phyloP scores from a whole-genome alignment of 768 basidiomycete genomes.

The Auriculariales sp. region DNA sequence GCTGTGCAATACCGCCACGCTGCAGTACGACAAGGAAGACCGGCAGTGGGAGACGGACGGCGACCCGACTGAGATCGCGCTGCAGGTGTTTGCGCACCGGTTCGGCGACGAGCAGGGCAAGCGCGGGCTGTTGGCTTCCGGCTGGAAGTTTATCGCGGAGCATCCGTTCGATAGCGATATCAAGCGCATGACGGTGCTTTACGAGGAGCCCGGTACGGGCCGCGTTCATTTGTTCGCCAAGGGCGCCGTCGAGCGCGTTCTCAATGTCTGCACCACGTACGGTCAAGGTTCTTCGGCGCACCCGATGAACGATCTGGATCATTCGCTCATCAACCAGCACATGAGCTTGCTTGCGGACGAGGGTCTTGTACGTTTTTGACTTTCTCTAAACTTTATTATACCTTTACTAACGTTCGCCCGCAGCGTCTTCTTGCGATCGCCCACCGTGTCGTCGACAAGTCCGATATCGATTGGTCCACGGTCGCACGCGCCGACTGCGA shows the following conservation, averaged over 20 bases:
- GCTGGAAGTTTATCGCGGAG: conserved; percentile 22
- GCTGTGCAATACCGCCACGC: conserved; percentile 25
- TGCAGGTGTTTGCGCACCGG: conserved; percentile 39
- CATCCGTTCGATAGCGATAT: conserved; percentile 36
- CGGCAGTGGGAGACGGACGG: conserved; percentile 28
- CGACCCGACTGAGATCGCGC: conserved; percentile 40
- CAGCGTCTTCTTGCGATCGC: not conserved
- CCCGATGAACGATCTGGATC: conserved; percentile 12
- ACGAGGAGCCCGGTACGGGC: conserved; percentile 11
- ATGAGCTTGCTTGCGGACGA: conserved; percentile 20
- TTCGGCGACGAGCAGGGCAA: conserved; percentile 26
- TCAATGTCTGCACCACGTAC: conserved; percentile 29
- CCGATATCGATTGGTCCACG: conserved; percentile 15
- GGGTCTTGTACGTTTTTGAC: conserved; percentile 13
- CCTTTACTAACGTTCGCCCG: not conserved
- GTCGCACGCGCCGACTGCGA: conserved; percentile 32
- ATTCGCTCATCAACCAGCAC: conserved; percentile 14
- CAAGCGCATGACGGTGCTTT: conserved; percentile 34
- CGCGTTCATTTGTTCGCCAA: conserved; percentile 18
- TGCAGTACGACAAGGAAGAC: conserved; percentile 15
- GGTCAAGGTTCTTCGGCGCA: not conserved
- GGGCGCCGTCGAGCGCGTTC: conserved; percentile 30
- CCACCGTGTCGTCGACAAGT: conserved; percentile 18
- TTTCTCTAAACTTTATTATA: not conserved
- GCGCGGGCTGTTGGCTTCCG: conserved; percentile 11